Base-by-base conservation (phyloP, 2,329 filamentous ascomycete species). In the Penicillium sp. region DNA sequence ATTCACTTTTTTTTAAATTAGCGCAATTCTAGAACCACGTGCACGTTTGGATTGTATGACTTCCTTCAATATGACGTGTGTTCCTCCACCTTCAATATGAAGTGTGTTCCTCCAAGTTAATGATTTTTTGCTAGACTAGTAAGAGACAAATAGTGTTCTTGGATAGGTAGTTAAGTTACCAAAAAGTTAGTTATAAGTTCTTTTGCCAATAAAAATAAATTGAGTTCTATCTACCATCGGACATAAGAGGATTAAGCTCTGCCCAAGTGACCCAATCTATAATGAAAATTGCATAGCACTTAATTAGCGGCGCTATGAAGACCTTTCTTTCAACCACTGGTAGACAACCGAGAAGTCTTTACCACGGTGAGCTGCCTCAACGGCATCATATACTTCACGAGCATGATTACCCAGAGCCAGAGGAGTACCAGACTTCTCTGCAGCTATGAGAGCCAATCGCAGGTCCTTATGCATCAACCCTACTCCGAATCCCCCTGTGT, bases 331-430 rank as follows among this genome's bases (percentile, higher is more conserved):
- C 41, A 92, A 67, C 76, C 87, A 90, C 65, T 87, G 81, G 72
- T 92, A 94, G 8, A 94, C 85, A 7, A 93, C 88, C 0, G 88
- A 92, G 72, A 94, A 94, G 69, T 94, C 90, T 55, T 87, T 83
- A 1, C 88, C 88, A 59, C 83, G 82, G 52, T 89, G 83, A 47
- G 80, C 77, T 62, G 81, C 74, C 69, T 87, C 85, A 0, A 87
- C 86, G 26, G 78, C 77, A 60, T 86, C 84, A 66, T 94, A 94
- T 6, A 93, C 83, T 46, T 82, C 78, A 35, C 77, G 80, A 1
- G 88, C 89, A 62, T 78, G 79, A 9, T 81, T 79, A 0, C 83
- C 89, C 40, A 93, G 75, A 62, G 83, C 85, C 51, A 92, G 79
- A 59, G 77, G 81, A 2, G 88, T 88, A 1, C 82, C 83, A 0